Base-by-base conservation (phyloP, 2,329 filamentous ascomycete species). In the Rutstroemia sp. region DNA sequence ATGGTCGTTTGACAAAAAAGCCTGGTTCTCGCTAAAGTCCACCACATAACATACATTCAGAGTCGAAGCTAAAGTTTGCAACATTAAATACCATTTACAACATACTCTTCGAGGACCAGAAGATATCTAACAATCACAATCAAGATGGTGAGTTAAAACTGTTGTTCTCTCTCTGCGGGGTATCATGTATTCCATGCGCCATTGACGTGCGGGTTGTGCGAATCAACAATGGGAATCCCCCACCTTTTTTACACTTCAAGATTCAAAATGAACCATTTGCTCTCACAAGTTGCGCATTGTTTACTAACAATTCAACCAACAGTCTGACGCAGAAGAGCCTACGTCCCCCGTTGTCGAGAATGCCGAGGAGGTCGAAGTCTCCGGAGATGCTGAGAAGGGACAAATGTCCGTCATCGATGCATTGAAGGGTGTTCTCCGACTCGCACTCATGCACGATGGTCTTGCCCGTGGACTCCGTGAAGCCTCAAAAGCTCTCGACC, bases 281-380 rank as follows among this genome's bases (percentile, higher is more conserved):
- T 54, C 21, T 51, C 38, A 39, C 25, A 23, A 30, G 17, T 12
- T 12, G 21, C 40, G 27, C 5, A 56, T 44, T 17, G 3, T 14
- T 38, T 23, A 16, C 53, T 56, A 51, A 56, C 53, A 19, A 9
- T 21, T 23, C 25, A 8, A 12, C 10, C 27, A 48, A 56, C 68
- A 96, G 94, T 97, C 92, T 91, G 92, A 97, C 91, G 92, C 92
- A 97, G 94, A 97, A 96, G 92, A 97, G 88, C 91, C 86, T 78
- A 87, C 84, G 78, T 85, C 86, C 77, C 87, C 89, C 78, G 87
- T 89, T 75, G 91, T 83, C 73, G 88, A 89, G 74, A 84, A 88
- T 74, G 77, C 80, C 72, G 83, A 86, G 70, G 94, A 96, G 83
- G 92, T 97, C 78, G 92, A 97, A 80, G 91, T 96, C 75, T 87